Base-by-base conservation (phyloP, 306 rosid species). In the Nissolia schottii region DNA sequence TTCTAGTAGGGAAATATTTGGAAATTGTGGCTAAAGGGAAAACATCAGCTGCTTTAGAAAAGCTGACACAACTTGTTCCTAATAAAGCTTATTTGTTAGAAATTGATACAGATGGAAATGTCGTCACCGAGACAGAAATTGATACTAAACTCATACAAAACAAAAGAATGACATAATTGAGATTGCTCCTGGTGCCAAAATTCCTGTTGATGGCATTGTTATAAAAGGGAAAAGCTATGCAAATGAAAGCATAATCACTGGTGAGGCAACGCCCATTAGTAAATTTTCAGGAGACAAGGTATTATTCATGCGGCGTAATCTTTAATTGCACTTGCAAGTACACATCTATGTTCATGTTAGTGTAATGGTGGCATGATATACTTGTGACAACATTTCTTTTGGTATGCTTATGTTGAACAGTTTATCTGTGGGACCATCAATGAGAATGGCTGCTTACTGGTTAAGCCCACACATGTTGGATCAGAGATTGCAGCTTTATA, bases 191-290 rank as follows among this genome's bases (percentile, higher is more conserved):
- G 98, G 98, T 12, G 85, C 89, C 70, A 90, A 89, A 81, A 88
- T 93, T 83, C 91, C 98, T 4, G 82, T 87, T 29, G 98, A 93
- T 79, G 98, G 98, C 31, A 62, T 89, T 69, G 88, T 93, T 78
- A 80, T 90, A 28, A 73, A 83, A 83, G 98, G 98, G 60, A 85
- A 89, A 77, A 93, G 98, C 79, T 85, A 93, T 84, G 97, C 88
- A 14, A 93, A 93, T 75, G 98, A 93, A 86, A 93, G 97, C 67
- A 90, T 91, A 96, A 93, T 93, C 78, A 93, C 98, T 35, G 98
- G 98, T 72, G 98, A 93, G 82, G 88, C 97, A 76, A 90, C 67
- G 57, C 89, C 96, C 23, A 79, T 89, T 65, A 68, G 77, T 40
- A 93, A 93, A 85, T 59, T 64, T 70, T 84, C 84, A 5, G 94